Evolutionary conservation across 139 green algal genomes (phyloP).

Genomic region (Limnomonas spitsbergensis): DNA sequence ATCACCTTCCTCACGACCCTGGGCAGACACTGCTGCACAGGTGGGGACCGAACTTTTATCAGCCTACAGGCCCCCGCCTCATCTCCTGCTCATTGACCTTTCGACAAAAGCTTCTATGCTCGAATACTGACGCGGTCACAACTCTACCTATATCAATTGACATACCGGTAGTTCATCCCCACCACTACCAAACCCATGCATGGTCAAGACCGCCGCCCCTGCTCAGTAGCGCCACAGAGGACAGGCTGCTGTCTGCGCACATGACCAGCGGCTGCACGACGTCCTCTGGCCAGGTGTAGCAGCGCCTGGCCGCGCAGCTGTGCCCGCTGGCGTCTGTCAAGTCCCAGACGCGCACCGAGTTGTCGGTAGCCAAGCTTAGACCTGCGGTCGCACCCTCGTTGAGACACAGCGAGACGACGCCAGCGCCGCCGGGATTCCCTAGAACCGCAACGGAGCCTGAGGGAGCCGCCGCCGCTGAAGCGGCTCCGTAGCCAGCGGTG

Average conservation of each 20-base stretch:
- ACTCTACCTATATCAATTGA: too few relatives aligned
- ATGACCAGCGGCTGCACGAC: not conserved
- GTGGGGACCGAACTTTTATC: too few relatives aligned
- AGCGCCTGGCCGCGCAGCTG: not conserved
- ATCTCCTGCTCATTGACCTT: too few relatives aligned
- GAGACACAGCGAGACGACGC: not conserved
- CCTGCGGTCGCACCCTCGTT: not conserved
- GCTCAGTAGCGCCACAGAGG: not conserved
- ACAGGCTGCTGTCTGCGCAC: not conserved
- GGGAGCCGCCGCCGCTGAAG: too few relatives aligned
- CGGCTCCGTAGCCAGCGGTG: too few relatives aligned
- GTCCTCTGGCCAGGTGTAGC: not conserved
- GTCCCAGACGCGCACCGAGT: not conserved
- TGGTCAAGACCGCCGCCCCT: not conserved
- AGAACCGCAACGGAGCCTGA: not conserved
- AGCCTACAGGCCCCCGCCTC: too few relatives aligned
- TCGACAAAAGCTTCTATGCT: too few relatives aligned
- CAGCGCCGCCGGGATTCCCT: not conserved
- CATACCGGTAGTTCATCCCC: too few relatives aligned
- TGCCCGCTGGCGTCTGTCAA: not conserved
- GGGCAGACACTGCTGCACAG: too few relatives aligned
- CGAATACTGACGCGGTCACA: too few relatives aligned
- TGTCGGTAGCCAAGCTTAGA: not conserved
- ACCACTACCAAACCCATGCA: not conserved
- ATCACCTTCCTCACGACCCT: too few relatives aligned